Conservation (phyloP, 345 rosid species). For the Gossypium mustelinum region DNA sequence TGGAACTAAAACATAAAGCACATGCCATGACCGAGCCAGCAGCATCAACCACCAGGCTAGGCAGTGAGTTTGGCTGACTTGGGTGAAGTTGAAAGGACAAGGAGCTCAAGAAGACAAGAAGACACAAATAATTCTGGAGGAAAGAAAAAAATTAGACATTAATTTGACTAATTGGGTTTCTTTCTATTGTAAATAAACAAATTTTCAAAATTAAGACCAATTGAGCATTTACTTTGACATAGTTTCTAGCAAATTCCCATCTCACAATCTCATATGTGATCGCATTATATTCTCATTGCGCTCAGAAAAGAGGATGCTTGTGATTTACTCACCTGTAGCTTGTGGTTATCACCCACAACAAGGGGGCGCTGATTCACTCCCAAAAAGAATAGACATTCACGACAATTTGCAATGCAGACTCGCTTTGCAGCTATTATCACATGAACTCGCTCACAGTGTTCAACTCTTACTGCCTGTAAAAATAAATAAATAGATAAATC, state of each 20-base stretch:
- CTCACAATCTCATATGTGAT: not conserved
- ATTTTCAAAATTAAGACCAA: not conserved
- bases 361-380: conserved; percentile 99
- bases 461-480: conserved; percentile 80
- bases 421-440: conserved; percentile 84
- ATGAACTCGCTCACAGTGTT: conserved; percentile 99
- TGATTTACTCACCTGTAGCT: conserved; percentile 65
- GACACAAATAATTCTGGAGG: not conserved
- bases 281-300: not conserved
- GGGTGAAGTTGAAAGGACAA: not conserved
- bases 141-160: not conserved
- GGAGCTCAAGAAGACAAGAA: not conserved
- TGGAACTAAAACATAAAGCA: not conserved
- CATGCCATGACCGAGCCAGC: not conserved
- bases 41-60: not conserved
- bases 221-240: not conserved
- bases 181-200: not conserved
- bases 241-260: not conserved
- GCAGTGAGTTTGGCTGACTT: not conserved
- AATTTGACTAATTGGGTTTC: not conserved
- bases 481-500: conserved; percentile 8
- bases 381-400: conserved; percentile 91
- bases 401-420: conserved; percentile 91
- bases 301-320: not conserved
- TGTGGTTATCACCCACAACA: conserved; percentile 96